Evolutionary conservation across 2,329 filamentous ascomycete genomes (phyloP), one percentile per base, ranked within the genome.

Genomic region (Fusarium sp.): DNA sequence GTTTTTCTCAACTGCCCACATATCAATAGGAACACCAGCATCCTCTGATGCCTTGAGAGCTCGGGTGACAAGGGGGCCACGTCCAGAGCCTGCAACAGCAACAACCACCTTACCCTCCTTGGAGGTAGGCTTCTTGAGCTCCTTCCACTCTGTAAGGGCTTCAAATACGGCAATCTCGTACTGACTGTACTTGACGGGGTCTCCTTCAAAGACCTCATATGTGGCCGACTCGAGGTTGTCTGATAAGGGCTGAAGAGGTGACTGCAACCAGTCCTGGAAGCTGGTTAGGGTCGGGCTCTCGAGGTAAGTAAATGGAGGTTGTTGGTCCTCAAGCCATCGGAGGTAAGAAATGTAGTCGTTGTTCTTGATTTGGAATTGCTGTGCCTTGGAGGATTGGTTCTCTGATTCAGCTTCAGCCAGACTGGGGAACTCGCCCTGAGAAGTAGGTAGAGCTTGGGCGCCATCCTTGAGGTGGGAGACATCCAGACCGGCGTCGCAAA

Each of bases 171-270:
- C 96, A 43, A 86, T 84, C 77, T 98, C 94, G 76, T 99, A 99
- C 85, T 95, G 96, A 67, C 94, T 90, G 77, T 99, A 99, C 80
- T 99, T 99, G 80, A 99, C 92, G 0, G 96, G 96, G 68, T 99
- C 96, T 71, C 96, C 96, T 78, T 99, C 96, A 74, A 99, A 99
- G 4, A 98, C 95, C 76, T 99, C 96, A 78, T 99, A 99, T 0
- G 96, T 99, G 40, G 97, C 92, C 45, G 94, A 97, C 77, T 99
- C 96, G 15, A 99, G 85, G 72, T 99, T 99, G 78, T 99, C 96
- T 0, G 95, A 95, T 15, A 99, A 84, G 0, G 96, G 96, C 77
- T 99, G 96, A 39, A 99, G 83, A 4, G 96, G 96, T 3, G 94
- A 94, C 78, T 99, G 96, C 13, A 99, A 84, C 84, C 96, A 99